phyloP scores from a whole-genome alignment of 495 filamentous ascomycete genomes.

The Daldinia grandis region DNA sequence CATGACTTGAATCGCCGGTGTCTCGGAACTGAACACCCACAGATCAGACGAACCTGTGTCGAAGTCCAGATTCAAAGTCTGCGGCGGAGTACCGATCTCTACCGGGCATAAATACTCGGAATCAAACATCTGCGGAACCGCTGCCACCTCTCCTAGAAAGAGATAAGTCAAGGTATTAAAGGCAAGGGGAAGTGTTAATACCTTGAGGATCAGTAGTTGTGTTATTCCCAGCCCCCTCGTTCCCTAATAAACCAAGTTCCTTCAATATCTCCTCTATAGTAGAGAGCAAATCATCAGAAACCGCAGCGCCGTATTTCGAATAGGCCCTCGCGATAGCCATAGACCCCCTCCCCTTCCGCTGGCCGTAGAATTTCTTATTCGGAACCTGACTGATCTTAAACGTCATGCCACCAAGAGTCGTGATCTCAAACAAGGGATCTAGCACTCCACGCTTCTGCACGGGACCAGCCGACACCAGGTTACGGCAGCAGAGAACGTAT shows the following conservation, averaged over 20 bases:
- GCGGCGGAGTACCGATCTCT: conserved; percentile 74
- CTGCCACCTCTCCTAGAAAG: conserved; percentile 51
- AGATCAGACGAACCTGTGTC: conserved; percentile 82
- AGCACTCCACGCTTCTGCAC: conserved; percentile 33
- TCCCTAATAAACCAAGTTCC: conserved; percentile 45
- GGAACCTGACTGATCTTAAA: conserved; percentile 54
- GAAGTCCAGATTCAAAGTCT: conserved; percentile 74
- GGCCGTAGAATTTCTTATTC: conserved; percentile 50
- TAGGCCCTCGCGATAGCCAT: conserved; percentile 55
- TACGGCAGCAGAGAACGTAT: conserved; percentile 24
- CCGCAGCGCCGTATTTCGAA: conserved; percentile 49
- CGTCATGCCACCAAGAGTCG: conserved; percentile 49
- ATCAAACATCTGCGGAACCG: conserved; percentile 64
- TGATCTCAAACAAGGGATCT: conserved; percentile 36
- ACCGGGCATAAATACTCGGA: conserved; percentile 72
- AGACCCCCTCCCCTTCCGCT: conserved; percentile 46
- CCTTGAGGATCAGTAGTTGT: conserved; percentile 34
- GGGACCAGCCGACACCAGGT: conserved; percentile 31
- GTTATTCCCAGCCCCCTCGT: conserved; percentile 28
- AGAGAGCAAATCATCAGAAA: conserved; percentile 46
- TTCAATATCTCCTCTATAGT: conserved; percentile 43
- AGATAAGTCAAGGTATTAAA: background rate
- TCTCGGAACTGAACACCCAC: conserved; percentile 67
- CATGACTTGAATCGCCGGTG: conserved; percentile 50
- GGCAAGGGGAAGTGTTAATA: conserved; percentile 2